phyloP scores from a whole-genome alignment of 192 early-diverging fungal genomes.

The Mortierella antarctica region DNA sequence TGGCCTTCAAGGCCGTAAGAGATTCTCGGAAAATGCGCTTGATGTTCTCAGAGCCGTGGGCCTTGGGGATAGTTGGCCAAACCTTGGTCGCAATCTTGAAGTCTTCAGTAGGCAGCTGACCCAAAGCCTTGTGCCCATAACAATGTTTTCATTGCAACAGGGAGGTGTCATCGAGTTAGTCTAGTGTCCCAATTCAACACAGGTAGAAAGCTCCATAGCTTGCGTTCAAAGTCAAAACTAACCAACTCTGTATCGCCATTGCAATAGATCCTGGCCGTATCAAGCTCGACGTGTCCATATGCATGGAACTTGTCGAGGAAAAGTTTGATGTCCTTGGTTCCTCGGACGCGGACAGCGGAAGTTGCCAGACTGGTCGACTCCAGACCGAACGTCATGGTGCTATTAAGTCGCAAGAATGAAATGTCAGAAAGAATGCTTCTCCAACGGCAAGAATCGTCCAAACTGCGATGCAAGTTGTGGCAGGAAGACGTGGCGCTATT shows the following conservation, averaged over 20 bases:
- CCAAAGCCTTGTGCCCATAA: conserved; percentile 23
- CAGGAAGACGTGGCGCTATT: too few relatives aligned
- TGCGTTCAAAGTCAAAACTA: background rate
- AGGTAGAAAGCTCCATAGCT: background rate
- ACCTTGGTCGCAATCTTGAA: conserved; percentile 66
- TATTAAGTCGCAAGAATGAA: background rate
- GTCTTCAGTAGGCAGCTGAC: conserved; percentile 4
- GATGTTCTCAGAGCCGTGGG: conserved; percentile 52
- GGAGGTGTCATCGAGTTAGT: conserved; percentile 13
- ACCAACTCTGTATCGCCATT: conserved; percentile 13
- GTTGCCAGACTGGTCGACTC: background rate
- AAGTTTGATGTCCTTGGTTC: conserved; percentile 18
- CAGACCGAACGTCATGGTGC: conserved; percentile 50
- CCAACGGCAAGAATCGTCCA: too few relatives aligned
- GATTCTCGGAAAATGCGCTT: conserved; percentile 37
- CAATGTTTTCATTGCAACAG: conserved; percentile 11
- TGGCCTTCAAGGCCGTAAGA: conserved; percentile 56
- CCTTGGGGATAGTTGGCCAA: background rate
- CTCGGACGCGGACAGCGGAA: conserved; percentile 22
- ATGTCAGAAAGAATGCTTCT: too few relatives aligned
- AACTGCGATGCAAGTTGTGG: too few relatives aligned
- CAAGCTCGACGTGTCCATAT: conserved; percentile 35
- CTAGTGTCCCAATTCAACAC: background rate
- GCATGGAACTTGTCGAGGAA: conserved; percentile 26
- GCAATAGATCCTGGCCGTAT: conserved; percentile 56